Conservation (phyloP, 2,329 filamentous ascomycete genomes). For the Diaporthe humulicola region DNA sequence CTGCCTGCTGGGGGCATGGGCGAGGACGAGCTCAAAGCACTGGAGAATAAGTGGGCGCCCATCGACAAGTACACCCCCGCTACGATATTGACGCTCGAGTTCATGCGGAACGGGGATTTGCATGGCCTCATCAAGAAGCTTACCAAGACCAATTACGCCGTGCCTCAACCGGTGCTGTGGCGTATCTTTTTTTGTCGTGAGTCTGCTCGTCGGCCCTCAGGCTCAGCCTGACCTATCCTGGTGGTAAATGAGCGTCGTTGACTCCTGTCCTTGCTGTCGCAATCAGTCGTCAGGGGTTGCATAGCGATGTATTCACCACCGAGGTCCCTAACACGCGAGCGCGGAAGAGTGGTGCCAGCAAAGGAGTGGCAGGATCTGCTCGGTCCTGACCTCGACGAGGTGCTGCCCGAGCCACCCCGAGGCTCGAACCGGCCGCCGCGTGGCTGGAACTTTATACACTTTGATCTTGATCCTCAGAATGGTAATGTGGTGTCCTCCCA, state of each 20-base stretch:
- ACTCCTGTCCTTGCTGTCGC: neutral
- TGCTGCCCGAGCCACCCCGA: neutral
- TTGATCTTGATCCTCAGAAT: constrained; percentile 23
- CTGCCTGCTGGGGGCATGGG: neutral
- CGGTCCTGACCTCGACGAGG: neutral
- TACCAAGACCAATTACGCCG: neutral
- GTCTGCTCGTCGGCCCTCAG: neutral
- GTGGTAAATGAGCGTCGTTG: neutral
- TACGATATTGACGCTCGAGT: constrained; percentile 6
- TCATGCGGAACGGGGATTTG: constrained; percentile 12
- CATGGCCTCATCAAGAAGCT: neutral
- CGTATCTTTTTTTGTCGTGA: constrained; percentile 23
- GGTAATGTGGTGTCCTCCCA: neutral
- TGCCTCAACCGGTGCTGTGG: constrained; percentile 13
- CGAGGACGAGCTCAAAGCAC: neutral
- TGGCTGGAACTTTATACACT: constrained; percentile 5
- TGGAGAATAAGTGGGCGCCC: neutral
- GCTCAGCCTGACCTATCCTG: neutral
- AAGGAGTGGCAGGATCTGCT: neutral
- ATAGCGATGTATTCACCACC: constrained; percentile 9
- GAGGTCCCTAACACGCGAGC: neutral
- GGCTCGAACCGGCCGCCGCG: neutral
- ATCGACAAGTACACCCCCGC: neutral
- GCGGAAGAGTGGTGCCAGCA: neutral
- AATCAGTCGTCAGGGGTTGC: constrained; percentile 6